Evolutionary conservation across 768 basidiomycete species (phyloP).

Genomic region (Tylopilus intermedius): DNA sequence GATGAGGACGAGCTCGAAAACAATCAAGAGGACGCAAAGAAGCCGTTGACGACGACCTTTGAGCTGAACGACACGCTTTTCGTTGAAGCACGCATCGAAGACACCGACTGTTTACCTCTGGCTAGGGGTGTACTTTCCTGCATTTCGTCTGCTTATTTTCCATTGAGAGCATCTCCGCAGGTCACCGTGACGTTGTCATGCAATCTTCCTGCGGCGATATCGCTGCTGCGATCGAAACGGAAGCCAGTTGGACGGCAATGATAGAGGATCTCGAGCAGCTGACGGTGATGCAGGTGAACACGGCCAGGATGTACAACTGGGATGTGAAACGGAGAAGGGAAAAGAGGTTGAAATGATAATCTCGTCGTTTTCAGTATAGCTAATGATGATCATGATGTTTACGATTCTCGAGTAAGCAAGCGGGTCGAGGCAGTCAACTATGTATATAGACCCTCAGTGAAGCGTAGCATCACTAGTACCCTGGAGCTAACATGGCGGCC

Average conservation of each 20-base stretch:
- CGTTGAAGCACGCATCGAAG: conserved; percentile 83
- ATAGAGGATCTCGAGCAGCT: conserved; percentile 92
- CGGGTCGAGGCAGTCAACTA: too few relatives aligned
- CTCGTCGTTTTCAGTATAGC: neutral
- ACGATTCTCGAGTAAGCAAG: conserved; percentile 46
- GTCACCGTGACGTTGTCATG: conserved; percentile 98
- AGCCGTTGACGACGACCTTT: conserved; percentile 77
- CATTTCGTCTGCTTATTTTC: neutral
- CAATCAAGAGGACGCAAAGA: conserved; percentile 36
- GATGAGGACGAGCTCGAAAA: conserved; percentile 47
- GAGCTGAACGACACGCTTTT: conserved; percentile 95
- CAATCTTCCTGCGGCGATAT: conserved; percentile 70
- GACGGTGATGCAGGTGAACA: conserved; percentile 95
- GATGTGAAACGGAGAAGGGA: conserved; percentile 76
- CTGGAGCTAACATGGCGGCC: conserved; percentile 1
- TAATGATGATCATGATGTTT: conserved; percentile 62
- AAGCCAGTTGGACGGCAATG: conserved; percentile 58
- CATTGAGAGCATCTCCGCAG: conserved; percentile 36
- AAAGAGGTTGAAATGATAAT: conserved; percentile 11
- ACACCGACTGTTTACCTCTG: conserved; percentile 91
- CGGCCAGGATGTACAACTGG: conserved; percentile 94
- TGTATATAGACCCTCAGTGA: too few relatives aligned
- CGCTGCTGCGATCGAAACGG: conserved; percentile 72
- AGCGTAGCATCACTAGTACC: too few relatives aligned
- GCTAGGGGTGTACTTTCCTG: conserved; percentile 72